Conservation (phyloP, 2,329 filamentous ascomycete genomes). For the Lasiodiplodia sp. region DNA sequence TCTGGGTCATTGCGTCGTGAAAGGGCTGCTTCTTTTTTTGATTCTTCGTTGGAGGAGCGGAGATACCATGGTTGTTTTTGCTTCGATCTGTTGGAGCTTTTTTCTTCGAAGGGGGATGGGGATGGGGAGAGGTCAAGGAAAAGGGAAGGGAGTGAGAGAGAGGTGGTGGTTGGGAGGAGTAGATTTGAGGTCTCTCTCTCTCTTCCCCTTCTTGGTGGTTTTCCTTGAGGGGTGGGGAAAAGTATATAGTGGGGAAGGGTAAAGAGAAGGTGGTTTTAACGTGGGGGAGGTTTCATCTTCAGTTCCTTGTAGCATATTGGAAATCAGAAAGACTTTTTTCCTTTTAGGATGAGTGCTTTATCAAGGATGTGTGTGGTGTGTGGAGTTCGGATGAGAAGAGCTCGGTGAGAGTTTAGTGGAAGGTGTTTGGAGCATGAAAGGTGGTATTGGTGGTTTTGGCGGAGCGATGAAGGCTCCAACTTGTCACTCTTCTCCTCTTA, state of each 20-base stretch:
- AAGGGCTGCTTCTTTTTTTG: neutral
- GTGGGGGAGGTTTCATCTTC: neutral
- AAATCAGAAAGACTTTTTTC: neutral
- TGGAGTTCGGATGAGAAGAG: neutral
- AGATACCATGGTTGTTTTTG: neutral
- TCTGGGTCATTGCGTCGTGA: neutral
- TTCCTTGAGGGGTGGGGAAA: neutral
- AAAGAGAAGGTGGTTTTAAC: neutral
- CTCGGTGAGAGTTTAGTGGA: neutral
- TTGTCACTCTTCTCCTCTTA: neutral
- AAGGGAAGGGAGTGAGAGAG: neutral
- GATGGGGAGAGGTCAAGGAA: neutral
- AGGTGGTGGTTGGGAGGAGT: neutral
- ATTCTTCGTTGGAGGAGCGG: neutral
- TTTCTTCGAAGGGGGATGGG: neutral
- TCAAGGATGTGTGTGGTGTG: neutral
- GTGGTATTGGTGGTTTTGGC: neutral
- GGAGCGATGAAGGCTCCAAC: neutral
- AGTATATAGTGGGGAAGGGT: neutral
- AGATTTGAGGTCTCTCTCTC: no score
- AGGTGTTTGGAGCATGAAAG: neutral
- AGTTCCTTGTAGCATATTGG: conserved; percentile 2
- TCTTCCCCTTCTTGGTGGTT: neutral
- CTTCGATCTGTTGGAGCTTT: neutral
- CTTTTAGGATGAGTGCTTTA: neutral